Conservation (phyloP, 768 basidiomycete species). For the Chalciporus chontae region DNA sequence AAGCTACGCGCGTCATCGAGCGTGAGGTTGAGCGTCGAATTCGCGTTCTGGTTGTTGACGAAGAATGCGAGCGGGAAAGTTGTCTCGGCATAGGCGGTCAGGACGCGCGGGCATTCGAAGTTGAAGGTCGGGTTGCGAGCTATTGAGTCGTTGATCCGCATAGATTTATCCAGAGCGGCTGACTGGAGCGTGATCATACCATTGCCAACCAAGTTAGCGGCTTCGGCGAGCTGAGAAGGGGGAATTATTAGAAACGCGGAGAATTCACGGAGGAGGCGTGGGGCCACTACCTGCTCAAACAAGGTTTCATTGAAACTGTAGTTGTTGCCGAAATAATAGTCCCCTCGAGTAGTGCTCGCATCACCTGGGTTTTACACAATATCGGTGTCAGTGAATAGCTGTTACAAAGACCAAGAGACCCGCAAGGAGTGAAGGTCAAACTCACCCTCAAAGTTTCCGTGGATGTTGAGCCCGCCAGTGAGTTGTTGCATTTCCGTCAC, state of each 20-base stretch:
- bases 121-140: conserved; percentile 21
- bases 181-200: conserved; percentile 21
- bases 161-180: conserved; percentile 16
- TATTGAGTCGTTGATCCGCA: conserved; percentile 26
- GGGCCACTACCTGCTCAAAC: conserved; percentile 14
- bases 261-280: background rate
- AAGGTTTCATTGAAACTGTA: conserved; percentile 25
- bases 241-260: background rate
- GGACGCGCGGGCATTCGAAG: conserved; percentile 20
- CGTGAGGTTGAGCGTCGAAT: conserved; percentile 15
- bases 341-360: conserved; percentile 22
- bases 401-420: background rate
- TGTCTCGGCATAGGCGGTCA: conserved; percentile 20
- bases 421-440: background rate
- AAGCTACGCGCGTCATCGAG: conserved; percentile 20
- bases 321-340: conserved; percentile 27
- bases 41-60: conserved; percentile 19
- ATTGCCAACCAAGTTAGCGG: conserved; percentile 19
- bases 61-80: conserved; percentile 26
- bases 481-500: conserved; percentile 11
- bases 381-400: background rate
- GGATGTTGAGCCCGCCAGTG: conserved; percentile 19
- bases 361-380: conserved; percentile 11
- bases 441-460: conserved; percentile 24
- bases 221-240: conserved; percentile 9